Conservation (phyloP, 2,329 filamentous ascomycete genomes). For the Aspergillus pseudoterreus region DNA sequence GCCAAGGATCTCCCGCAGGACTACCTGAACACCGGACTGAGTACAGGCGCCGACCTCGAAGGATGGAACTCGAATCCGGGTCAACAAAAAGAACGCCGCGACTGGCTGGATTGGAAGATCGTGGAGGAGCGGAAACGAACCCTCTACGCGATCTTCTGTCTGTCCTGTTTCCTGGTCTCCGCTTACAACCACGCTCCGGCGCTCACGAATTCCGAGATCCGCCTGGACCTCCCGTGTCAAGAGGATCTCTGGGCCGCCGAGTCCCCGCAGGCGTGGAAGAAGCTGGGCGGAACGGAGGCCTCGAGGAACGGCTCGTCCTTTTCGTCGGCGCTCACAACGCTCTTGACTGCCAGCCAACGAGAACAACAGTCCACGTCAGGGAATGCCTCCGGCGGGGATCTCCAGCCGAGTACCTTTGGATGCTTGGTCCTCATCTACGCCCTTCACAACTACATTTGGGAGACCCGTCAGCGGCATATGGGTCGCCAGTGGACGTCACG, state of each 20-base stretch:
- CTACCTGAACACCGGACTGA: slow-evolving; percentile 51
- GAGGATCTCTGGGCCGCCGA: slow-evolving; percentile 87
- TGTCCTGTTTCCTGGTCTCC: slow-evolving; percentile 86
- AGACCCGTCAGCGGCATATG: slow-evolving; percentile 85
- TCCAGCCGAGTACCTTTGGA: slow-evolving; percentile 85
- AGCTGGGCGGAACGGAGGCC: slow-evolving; percentile 69
- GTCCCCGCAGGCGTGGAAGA: slow-evolving; percentile 74
- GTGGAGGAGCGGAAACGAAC: slow-evolving; percentile 90
- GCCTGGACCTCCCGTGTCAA: slow-evolving; percentile 84
- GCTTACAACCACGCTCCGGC: slow-evolving; percentile 91
- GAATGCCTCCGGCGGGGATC: slow-evolving; percentile 57
- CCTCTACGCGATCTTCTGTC: slow-evolving; percentile 82
- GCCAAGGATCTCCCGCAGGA: slow-evolving; percentile 35
- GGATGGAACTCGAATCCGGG: slow-evolving; percentile 35
- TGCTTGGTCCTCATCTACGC: slow-evolving; percentile 90
- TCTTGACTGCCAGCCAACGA: slow-evolving; percentile 73
- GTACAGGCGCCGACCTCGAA: slow-evolving; percentile 28
- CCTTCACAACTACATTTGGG: slow-evolving; percentile 97
- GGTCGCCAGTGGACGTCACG: slow-evolving; percentile 85
- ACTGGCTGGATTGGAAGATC: slow-evolving; percentile 87
- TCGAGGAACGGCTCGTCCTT: slow-evolving; percentile 73
- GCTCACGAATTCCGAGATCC: slow-evolving; percentile 89
- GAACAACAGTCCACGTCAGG: slow-evolving; percentile 47
- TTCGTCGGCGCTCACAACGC: slow-evolving; percentile 72
- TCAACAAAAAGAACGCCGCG: slow-evolving; percentile 41